phyloP scores from a whole-genome alignment of 2,329 filamentous ascomycete species.

The Colletotrichum musae region DNA sequence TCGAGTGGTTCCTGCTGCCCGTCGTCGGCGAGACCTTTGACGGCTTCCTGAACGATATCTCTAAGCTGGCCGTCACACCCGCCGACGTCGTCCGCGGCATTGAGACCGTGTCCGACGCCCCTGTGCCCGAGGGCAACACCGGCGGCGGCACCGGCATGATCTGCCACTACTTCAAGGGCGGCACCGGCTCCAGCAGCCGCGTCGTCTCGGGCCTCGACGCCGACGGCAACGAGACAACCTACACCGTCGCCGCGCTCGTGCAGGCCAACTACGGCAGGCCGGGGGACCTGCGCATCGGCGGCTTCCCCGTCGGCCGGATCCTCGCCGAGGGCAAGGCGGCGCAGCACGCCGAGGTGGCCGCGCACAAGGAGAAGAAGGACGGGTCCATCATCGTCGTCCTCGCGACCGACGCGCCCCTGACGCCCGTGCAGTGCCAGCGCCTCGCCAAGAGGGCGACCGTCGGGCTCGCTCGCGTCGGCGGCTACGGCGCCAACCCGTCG shows the following conservation, averaged over 20 bases:
- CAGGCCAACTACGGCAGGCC: slow-evolving; percentile 76
- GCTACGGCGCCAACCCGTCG: slow-evolving; percentile 72
- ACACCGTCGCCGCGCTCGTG: slow-evolving; percentile 73
- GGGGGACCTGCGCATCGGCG: slow-evolving; percentile 70
- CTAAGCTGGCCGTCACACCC: slow-evolving; percentile 67
- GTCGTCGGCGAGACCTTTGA: slow-evolving; percentile 76
- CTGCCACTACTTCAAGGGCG: slow-evolving; percentile 76
- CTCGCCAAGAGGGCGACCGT: slow-evolving; percentile 74
- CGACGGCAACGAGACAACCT: slow-evolving; percentile 54
- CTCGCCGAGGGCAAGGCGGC: slow-evolving; percentile 59
- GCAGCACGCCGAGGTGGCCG: slow-evolving; percentile 45
- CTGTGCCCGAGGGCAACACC: slow-evolving; percentile 72
- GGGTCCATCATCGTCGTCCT: slow-evolving; percentile 74
- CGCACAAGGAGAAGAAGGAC: slow-evolving; percentile 66
- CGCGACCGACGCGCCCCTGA: slow-evolving; percentile 73
- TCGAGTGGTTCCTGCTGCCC: slow-evolving; percentile 69
- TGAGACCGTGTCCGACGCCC: slow-evolving; percentile 61
- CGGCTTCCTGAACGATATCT: slow-evolving; percentile 71
- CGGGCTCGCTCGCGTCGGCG: slow-evolving; percentile 72
- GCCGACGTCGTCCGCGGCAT: slow-evolving; percentile 70
- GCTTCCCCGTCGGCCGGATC: slow-evolving; percentile 73
- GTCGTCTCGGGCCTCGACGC: slow-evolving; percentile 62
- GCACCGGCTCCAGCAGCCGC: slow-evolving; percentile 74
- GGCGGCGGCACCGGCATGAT: slow-evolving; percentile 80
- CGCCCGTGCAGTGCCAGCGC: slow-evolving; percentile 69